Conservation (phyloP, 305 asterid species). For the Rubia peregrina region DNA sequence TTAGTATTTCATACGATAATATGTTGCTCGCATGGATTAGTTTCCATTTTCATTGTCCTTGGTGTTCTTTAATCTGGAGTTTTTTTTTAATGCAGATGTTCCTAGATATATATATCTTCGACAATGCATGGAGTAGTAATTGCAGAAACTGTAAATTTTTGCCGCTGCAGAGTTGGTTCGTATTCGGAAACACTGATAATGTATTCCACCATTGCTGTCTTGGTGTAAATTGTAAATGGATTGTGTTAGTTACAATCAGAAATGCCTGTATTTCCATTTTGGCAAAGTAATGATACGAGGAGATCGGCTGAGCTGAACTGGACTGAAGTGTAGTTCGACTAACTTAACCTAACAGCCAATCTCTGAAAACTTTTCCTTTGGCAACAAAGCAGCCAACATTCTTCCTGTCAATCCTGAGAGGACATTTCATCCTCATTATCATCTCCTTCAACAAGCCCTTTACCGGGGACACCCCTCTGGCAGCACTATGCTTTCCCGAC, state of each 20-base stretch:
- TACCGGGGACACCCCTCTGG: conserved; percentile 74
- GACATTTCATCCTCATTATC: conserved; percentile 45
- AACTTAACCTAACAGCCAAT: conserved; percentile 41
- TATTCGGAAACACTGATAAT: neutral
- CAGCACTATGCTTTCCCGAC: conserved; percentile 63
- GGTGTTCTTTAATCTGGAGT: neutral
- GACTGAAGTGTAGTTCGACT: neutral
- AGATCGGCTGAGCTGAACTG: neutral
- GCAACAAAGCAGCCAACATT: conserved; percentile 66
- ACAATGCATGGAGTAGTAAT: neutral
- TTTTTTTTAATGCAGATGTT: neutral
- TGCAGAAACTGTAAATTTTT: conserved; percentile 1
- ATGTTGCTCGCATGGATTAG: too few relatives aligned
- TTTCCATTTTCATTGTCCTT: neutral
- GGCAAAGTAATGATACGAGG: conserved; percentile 5
- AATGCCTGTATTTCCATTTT: neutral
- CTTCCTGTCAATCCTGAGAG: conserved; percentile 70
- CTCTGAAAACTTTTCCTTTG: conserved; percentile 58
- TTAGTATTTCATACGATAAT: too few relatives aligned
- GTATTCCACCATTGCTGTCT: neutral
- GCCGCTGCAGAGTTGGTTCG: neutral
- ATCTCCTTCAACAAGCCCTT: conserved; percentile 57
- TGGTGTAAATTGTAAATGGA: conserved; percentile 1
- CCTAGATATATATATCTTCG: neutral
- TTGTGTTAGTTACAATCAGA: neutral